Evolutionary conservation across 1,284 basidiomycete genomes (phyloP).

Genomic region (Boletus sp.): DNA sequence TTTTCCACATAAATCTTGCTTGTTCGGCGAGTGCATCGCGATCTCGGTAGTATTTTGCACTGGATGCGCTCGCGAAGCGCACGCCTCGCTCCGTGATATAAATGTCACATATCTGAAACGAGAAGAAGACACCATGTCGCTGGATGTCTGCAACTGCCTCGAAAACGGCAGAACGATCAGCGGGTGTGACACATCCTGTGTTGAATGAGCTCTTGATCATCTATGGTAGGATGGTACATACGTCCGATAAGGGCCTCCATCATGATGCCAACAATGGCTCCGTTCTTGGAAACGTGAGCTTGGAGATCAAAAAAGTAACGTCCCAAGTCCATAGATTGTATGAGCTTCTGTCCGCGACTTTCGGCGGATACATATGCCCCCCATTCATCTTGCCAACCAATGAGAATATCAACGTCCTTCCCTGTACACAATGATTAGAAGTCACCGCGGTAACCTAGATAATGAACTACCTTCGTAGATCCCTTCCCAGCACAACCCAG

Average conservation of each 20-base stretch:
- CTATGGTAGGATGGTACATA: slow-evolving; percentile 13
- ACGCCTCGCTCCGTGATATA: slow-evolving; percentile 34
- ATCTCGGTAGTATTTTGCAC: slow-evolving; percentile 18
- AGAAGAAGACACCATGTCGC: slow-evolving; percentile 34
- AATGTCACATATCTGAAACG: slow-evolving; percentile 27
- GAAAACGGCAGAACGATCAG: slow-evolving; percentile 44
- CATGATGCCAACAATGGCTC: slow-evolving; percentile 44
- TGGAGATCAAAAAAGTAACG: slow-evolving; percentile 44
- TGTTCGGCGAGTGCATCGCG: slow-evolving; percentile 26
- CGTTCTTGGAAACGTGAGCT: slow-evolving; percentile 45
- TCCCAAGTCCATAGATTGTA: slow-evolving; percentile 36
- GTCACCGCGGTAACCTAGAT: neutral
- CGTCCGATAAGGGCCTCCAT: slow-evolving; percentile 44
- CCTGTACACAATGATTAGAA: slow-evolving; percentile 14
- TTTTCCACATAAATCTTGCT: slow-evolving; percentile 22
- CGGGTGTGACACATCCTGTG: slow-evolving; percentile 26
- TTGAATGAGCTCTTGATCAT: slow-evolving; percentile 11
- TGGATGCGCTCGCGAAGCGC: slow-evolving; percentile 27
- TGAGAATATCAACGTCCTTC: slow-evolving; percentile 35
- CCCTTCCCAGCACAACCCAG: slow-evolving; percentile 29
- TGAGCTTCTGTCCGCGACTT: slow-evolving; percentile 34
- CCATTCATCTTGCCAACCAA: slow-evolving; percentile 35
- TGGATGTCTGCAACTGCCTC: slow-evolving; percentile 43
- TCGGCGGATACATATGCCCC: slow-evolving; percentile 33
- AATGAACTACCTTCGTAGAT: slow-evolving; percentile 27